Evolutionary conservation across 2,329 filamentous ascomycete genomes (phyloP), one percentile per base, ranked within the genome.

Genomic region (Scolecobasidium constrictum): DNA sequence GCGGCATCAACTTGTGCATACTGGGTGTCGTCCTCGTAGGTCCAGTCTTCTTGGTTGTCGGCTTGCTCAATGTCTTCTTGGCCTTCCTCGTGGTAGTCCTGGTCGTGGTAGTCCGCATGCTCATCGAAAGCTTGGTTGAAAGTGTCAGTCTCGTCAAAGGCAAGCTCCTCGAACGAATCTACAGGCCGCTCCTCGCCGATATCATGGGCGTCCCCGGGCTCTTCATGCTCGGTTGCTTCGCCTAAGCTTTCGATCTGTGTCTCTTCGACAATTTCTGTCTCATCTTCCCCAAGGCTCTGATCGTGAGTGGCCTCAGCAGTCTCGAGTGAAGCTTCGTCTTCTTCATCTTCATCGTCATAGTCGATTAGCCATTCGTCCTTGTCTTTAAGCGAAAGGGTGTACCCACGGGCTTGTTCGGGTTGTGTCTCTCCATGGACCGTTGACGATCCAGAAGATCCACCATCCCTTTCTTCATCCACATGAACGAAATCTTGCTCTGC

Each of bases 341-440:
- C 9, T 7, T n/a, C 13, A 18, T 36, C 40, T 42, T 42, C 19
- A 21, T 42, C 19, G 4, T 16, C 23, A 36, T 18, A 23, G 5
- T 22, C 23, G 16, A 34, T 42, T 31, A 36, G 36, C 35, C 43
- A 33, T 11, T 17, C 19, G 4, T 31, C 13, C 5, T 28, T 23
- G 21, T 46, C 44, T 42, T 47, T 20, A 13, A n/a, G n/a, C n/a
- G 17, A 38, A 23, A 44, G 19, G 5, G 46, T 47, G 26, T 51
- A 46, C n/a, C 36, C 17, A 42, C 40, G 21, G 15, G 28, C 16
- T 34, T 26, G 41, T n/a, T 48, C 46, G n/a, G 42, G 46, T 9
- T 48, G 23, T 4, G 55, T 51, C 28, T 61, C 58, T 26, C 54
- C 59, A 46, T 58, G 55, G 4, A 62, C 50, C 3, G 59, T 62